Evolutionary conservation across 257 asterid genomes (phyloP).

Genomic region (Fraxinus anomala): DNA sequence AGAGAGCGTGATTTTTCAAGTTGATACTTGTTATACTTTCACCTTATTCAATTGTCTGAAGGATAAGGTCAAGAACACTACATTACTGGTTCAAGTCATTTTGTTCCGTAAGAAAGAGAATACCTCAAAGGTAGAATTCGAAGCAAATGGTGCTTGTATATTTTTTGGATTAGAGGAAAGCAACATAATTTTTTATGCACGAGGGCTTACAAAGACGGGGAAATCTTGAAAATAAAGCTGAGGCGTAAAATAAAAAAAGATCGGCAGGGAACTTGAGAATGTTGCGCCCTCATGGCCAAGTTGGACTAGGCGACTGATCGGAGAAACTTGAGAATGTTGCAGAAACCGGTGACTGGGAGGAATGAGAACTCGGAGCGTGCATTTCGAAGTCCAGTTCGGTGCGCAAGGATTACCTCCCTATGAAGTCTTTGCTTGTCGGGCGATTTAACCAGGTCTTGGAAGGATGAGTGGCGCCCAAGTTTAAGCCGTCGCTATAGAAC

Average conservation of each 20-base stretch:
- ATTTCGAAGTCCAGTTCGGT: constrained; percentile 77
- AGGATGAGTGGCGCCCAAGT: constrained; percentile 55
- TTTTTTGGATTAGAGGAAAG: not conserved
- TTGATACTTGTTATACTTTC: not conserved
- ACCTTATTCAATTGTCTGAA: not conserved
- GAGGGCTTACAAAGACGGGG: not conserved
- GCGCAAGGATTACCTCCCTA: constrained; percentile 86
- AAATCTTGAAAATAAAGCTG: not conserved
- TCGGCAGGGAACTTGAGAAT: constrained; percentile 67
- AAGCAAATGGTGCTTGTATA: not conserved
- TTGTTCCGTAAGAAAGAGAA: constrained; percentile 19
- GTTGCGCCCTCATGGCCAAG: constrained; percentile 49
- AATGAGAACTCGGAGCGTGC: constrained; percentile 77
- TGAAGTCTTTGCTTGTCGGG: constrained; percentile 75
- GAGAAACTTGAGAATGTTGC: not conserved
- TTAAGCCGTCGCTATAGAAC: constrained; percentile 69
- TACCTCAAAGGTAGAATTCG: not conserved
- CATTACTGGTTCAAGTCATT: not conserved
- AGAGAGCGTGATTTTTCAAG: constrained; percentile 43
- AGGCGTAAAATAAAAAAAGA: not conserved
- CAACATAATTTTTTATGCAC: not conserved
- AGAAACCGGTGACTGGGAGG: constrained; percentile 70
- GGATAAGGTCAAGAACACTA: not conserved
- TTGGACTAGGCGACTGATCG: constrained; percentile 80
- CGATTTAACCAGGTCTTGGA: constrained; percentile 68